Evolutionary conservation across 495 filamentous ascomycete species (phyloP).

Genomic region (Penicillium soppii): DNA sequence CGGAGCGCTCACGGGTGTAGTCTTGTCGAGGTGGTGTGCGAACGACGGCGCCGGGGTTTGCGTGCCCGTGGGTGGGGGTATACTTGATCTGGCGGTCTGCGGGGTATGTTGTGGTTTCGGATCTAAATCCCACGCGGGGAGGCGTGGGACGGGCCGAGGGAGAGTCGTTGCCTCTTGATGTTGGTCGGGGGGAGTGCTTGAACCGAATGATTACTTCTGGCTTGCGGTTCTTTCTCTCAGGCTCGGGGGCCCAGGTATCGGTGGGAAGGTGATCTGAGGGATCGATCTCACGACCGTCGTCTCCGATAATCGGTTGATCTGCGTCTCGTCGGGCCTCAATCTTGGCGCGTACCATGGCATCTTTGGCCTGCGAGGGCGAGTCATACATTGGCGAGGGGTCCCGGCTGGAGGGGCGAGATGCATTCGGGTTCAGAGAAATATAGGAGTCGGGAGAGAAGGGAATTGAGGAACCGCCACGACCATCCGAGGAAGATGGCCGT

Average conservation of each 20-base stretch:
- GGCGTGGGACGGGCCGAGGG: constrained; percentile 11
- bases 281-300: constrained; percentile 85
- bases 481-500: constrained; percentile 55
- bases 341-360: constrained; percentile 36
- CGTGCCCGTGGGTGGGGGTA: constrained; percentile 18
- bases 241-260: constrained; percentile 91
- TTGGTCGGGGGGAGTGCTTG: constrained; percentile 40
- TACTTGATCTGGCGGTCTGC: constrained; percentile 17
- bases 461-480: constrained; percentile 56
- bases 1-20: constrained; percentile 23
- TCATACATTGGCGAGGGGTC: constrained; percentile 41
- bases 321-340: constrained; percentile 30
- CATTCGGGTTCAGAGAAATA: constrained; percentile 42
- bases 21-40: constrained; percentile 22
- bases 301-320: constrained; percentile 66
- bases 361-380: constrained; percentile 41
- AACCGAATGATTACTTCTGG: constrained; percentile 56
- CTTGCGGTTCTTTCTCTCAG: constrained; percentile 70
- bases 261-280: constrained; percentile 90
- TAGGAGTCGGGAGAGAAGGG: constrained; percentile 91
- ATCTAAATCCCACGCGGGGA: constrained; percentile 26
- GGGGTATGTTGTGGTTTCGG: constrained; percentile 14
- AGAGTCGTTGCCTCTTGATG: constrained; percentile 23
- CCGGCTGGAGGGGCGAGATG: constrained; percentile 30
- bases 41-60: constrained; percentile 14